Evolutionary conservation across 179 eudicot species (phyloP).

Genomic region (Camellia oleifera): DNA sequence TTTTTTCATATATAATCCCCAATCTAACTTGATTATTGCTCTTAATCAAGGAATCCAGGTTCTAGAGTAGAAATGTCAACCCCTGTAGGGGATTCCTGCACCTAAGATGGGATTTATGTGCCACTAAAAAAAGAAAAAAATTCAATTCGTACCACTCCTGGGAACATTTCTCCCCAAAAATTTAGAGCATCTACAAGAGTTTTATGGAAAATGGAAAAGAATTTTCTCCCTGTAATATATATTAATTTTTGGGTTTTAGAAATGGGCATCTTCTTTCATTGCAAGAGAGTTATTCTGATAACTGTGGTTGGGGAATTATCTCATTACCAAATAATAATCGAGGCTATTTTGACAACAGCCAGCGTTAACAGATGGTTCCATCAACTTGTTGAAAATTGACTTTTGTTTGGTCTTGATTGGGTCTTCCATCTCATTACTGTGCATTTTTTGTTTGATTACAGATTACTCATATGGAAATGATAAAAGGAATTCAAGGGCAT

Average conservation of each 20-base stretch:
- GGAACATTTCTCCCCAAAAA: background rate
- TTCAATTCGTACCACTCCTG: background rate
- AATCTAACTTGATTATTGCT: background rate
- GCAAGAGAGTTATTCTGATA: background rate
- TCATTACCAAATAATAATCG: background rate
- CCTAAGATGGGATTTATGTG: background rate
- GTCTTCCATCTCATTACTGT: background rate
- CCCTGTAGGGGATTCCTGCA: too few species aligned
- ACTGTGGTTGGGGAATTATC: background rate
- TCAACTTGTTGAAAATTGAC: background rate
- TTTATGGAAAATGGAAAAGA: background rate
- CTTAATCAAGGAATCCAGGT: too few species aligned
- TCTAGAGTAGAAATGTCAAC: too few species aligned
- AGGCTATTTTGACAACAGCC: background rate
- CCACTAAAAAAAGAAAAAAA: background rate
- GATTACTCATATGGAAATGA: slow-evolving; percentile 99
- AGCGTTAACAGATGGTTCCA: slow-evolving; percentile 1
- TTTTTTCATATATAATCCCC: background rate
- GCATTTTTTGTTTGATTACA: slow-evolving; percentile 25
- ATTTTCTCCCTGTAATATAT: background rate
- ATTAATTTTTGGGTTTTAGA: background rate
- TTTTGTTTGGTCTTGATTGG: slow-evolving; percentile 3
- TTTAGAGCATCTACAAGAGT: background rate
- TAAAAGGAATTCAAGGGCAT: slow-evolving; percentile 98
- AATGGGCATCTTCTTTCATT: background rate